These are phyloP conservation scores for Dalbergia oliveri DNA, from an alignment of 306 rosid genomes.

Conservation along the genomic window DNA sequence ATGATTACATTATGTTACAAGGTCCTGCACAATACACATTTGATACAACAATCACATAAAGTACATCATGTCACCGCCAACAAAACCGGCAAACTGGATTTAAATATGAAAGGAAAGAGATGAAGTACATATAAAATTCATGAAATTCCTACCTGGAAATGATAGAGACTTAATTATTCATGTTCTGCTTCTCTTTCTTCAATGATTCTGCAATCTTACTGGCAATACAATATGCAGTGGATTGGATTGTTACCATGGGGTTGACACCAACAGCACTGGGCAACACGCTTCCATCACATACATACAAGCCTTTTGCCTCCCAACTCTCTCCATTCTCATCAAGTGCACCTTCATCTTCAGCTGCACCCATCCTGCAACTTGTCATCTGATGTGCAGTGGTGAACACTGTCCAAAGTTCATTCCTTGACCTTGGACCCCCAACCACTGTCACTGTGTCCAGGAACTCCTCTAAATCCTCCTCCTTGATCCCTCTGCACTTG, in stretches of 20 bases:
- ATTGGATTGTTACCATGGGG: conserved; percentile 92
- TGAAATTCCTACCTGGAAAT: background rate
- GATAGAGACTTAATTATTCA: background rate
- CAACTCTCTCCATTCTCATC: conserved; percentile 88
- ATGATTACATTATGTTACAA: background rate
- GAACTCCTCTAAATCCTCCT: conserved; percentile 78
- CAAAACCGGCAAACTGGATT: background rate
- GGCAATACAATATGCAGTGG: conserved; percentile 88
- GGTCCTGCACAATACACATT: background rate
- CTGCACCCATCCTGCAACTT: conserved; percentile 80
- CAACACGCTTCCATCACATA: conserved; percentile 89
- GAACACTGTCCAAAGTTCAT: conserved; percentile 69
- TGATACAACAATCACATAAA: conserved; percentile 9
- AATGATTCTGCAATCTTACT: conserved; percentile 73
- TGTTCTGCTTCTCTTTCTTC: conserved; percentile 16
- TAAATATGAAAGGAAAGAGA: background rate
- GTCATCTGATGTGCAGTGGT: conserved; percentile 85
- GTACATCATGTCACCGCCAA: background rate
- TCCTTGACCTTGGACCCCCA: conserved; percentile 72
- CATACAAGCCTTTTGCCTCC: conserved; percentile 89
- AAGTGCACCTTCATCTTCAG: conserved; percentile 73
- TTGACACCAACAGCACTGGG: conserved; percentile 91
- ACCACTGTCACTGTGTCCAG: conserved; percentile 61
- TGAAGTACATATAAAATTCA: background rate
- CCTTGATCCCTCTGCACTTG: conserved; percentile 64